Evolutionary conservation across 1,284 basidiomycete species (phyloP), one percentile per base, ranked within the genome.

Genomic region (Ceratobasidium sp.): DNA sequence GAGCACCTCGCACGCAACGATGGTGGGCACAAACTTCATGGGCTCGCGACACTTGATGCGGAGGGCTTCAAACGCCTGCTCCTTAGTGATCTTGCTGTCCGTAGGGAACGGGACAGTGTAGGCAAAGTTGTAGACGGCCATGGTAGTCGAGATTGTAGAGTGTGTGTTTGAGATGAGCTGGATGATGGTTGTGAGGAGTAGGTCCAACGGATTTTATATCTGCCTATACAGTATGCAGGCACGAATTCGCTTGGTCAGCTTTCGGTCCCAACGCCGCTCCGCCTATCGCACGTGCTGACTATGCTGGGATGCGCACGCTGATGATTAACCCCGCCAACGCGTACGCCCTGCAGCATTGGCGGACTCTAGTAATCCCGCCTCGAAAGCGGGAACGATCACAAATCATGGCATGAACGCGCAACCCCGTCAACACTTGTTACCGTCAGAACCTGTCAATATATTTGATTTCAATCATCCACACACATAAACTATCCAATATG

Each of bases 61-160:
- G n/a, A 75, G 61, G 1, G 61, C 71, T 22, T 75, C 71, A 34
- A 75, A 75, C 1, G 71, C 71, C 51, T 75, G 71, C 22, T 57
- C 71, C 43, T 32, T 19, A 0, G 71, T 65, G 71, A 75, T 75
- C 40, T 75, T 75, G 56, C 61, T 34, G 37, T 62, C 62, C 71
- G 25, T 40, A 34, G 71, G 71, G 62, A 75, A 75, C 6, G 71
- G 62, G 25, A 25, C 51, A 56, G 71, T 75, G 43, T 65, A 75
- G 34, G 71, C 71, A 57, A 54, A 75, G 71, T 75, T 64, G 25
- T 32, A 75, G 51, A 40, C 2, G 56, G 71, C 64, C 71, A 75
- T 75, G 17, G 19, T 29, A 40, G 15, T 17, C 15, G 22, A 54
- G 25, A 5, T 68, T 22, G 66, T 68, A 40, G 32, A 40, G n/a